A percentile compares a stretch with the other conserved stretches of the same genome.
Conservation (phyloP, 257 asterid species). For the Solanum okadae region DNA sequence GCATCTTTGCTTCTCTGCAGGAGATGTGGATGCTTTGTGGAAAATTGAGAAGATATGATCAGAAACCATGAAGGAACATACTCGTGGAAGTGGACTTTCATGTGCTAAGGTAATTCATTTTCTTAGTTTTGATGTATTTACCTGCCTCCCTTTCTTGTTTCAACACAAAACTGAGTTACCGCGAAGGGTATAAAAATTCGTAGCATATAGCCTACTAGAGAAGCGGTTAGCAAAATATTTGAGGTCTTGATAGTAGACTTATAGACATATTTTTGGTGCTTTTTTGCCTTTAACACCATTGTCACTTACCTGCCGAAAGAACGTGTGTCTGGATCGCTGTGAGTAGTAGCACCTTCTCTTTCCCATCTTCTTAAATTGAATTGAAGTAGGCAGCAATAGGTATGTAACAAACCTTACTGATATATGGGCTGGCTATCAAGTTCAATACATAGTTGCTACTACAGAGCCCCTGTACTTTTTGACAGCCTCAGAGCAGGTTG, state of each 20-base stretch:
- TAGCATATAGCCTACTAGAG: neutral
- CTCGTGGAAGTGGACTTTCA: constrained; percentile 69
- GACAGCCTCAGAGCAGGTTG: no score
- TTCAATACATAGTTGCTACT: no score
- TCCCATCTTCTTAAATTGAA: no score
- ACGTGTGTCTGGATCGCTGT: neutral
- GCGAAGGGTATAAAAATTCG: neutral
- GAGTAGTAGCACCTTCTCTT: no score
- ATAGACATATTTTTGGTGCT: neutral
- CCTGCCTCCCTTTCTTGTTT: neutral
- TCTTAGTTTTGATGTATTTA: neutral
- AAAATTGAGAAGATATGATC: constrained; percentile 71
- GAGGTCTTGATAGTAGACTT: neutral
- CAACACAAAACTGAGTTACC: neutral
- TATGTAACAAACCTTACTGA: no score
- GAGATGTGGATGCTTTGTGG: constrained; percentile 75
- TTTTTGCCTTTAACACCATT: neutral
- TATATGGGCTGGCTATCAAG: no score
- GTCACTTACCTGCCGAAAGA: neutral
- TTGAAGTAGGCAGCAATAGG: no score
- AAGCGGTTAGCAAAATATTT: neutral
- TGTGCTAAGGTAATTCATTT: constrained; percentile 69
- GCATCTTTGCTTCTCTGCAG: constrained; percentile 23
- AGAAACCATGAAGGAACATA: constrained; percentile 57
- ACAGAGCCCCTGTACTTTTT: no score